Conservation (phyloP, 305 asterid genomes). For the Ajuga reptans region DNA sequence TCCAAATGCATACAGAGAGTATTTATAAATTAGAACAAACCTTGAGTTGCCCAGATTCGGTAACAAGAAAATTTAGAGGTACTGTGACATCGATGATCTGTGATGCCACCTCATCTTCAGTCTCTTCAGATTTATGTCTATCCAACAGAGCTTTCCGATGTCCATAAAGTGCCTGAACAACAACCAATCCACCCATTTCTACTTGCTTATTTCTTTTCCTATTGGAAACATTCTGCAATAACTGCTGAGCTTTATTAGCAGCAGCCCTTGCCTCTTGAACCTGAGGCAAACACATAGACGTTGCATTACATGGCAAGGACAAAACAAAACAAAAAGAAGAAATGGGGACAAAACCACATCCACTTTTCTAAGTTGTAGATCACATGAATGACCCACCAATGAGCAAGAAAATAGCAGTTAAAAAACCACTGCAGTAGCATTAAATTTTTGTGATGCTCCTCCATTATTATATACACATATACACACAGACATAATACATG, state of each 20-base stretch:
- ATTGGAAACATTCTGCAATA: slow-evolving; percentile 72
- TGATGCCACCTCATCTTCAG: slow-evolving; percentile 45
- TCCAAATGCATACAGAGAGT: not conserved
- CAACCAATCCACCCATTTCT: slow-evolving; percentile 65
- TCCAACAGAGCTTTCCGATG: slow-evolving; percentile 42
- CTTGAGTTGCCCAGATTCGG: slow-evolving; percentile 83
- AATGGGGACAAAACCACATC: no score
- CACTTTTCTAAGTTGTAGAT: not conserved
- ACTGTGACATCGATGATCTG: slow-evolving; percentile 69
- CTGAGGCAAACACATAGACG: slow-evolving; percentile 31
- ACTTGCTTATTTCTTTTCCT: slow-evolving; percentile 66
- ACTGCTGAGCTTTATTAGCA: slow-evolving; percentile 86
- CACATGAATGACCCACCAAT: not conserved
- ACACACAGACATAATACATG: not conserved
- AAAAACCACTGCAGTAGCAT: not conserved
- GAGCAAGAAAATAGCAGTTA: not conserved
- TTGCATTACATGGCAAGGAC: not conserved
- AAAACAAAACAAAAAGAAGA: not conserved
- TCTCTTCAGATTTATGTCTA: slow-evolving; percentile 39
- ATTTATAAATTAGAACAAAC: slow-evolving; percentile 31
- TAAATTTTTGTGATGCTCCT: not conserved
- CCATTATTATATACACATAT: not conserved
- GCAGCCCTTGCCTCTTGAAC: slow-evolving; percentile 67
- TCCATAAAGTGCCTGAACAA: slow-evolving; percentile 69
- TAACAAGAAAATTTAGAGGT: slow-evolving; percentile 83